Conservation (phyloP, 176 grass and related monocot genomes). For the Rhynchospora tenuis region DNA sequence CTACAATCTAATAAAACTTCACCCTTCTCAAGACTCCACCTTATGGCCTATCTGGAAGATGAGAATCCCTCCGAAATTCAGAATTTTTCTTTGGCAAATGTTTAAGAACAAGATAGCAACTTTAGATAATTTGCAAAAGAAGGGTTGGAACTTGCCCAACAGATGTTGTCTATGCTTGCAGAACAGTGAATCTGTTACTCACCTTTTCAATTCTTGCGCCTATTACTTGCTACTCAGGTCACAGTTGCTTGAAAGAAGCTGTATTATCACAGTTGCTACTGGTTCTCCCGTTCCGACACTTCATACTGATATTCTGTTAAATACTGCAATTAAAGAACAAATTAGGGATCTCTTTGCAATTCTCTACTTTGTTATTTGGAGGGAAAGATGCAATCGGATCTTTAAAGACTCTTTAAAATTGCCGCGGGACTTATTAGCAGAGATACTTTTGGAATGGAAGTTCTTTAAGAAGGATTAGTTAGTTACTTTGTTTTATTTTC, state of each 20-base stretch:
- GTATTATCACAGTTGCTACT: too few species aligned
- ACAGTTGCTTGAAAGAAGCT: neutral
- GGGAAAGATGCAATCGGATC: neutral
- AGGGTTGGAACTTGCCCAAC: neutral
- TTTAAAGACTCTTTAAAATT: neutral
- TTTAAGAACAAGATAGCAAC: neutral
- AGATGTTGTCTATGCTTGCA: neutral
- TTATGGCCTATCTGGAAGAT: neutral
- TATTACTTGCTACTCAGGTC: neutral
- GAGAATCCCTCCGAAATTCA: neutral
- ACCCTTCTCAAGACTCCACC: too few species aligned
- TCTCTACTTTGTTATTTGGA: neutral
- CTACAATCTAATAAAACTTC: too few species aligned
- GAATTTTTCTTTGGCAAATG: neutral
- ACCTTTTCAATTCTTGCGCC: neutral
- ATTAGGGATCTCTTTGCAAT: neutral
- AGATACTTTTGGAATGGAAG: neutral
- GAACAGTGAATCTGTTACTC: neutral
- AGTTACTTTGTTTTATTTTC: too few species aligned
- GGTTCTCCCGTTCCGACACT: too few species aligned
- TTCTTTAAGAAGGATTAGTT: neutral
- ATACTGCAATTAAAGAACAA: neutral
- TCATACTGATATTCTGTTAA: too few species aligned
- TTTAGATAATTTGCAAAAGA: neutral
- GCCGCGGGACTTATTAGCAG: neutral